phyloP scores from a whole-genome alignment of 495 filamentous ascomycete species.

The Xylaria grammica region DNA sequence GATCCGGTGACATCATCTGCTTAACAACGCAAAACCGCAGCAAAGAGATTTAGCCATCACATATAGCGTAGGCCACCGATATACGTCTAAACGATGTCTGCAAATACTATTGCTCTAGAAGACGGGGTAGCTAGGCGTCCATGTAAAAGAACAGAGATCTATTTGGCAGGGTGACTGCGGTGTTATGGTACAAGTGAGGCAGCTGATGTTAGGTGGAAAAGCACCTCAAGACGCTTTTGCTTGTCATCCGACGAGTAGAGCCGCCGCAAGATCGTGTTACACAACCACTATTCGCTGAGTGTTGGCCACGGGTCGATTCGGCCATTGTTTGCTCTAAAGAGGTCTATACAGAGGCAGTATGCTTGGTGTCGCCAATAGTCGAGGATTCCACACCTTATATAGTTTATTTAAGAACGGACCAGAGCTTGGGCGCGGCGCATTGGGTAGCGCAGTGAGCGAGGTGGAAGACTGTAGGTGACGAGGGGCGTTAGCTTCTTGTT shows the following conservation, averaged over 20 bases:
- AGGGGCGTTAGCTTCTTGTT: slow-evolving; percentile 27
- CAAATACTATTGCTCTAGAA: neutral
- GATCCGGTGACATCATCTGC: neutral
- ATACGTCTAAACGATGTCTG: neutral
- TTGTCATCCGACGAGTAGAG: slow-evolving; percentile 26
- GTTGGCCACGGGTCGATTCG: slow-evolving; percentile 18
- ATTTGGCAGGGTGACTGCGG: slow-evolving; percentile 33
- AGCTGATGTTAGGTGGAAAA: slow-evolving; percentile 21
- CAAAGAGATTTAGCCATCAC: neutral
- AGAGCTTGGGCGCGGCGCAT: slow-evolving; percentile 97
- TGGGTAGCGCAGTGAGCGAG: slow-evolving; percentile 88
- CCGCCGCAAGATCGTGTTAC: slow-evolving; percentile 35
- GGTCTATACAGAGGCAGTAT: slow-evolving; percentile 25
- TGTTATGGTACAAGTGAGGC: slow-evolving; percentile 37
- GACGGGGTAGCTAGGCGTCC: neutral
- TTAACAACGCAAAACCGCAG: neutral
- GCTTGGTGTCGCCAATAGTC: slow-evolving; percentile 4
- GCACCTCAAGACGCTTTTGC: slow-evolving; percentile 14
- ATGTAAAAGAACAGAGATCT: slow-evolving; percentile 33
- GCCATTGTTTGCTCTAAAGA: slow-evolving; percentile 19
- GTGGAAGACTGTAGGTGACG: slow-evolving; percentile 80
- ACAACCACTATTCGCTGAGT: slow-evolving; percentile 26
- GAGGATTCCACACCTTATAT: slow-evolving; percentile 2
- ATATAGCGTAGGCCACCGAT: neutral
- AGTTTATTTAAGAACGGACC: slow-evolving; percentile 82